Conservation (phyloP, 805 yeast genomes). For the Wickerhamiella shivajii region DNA sequence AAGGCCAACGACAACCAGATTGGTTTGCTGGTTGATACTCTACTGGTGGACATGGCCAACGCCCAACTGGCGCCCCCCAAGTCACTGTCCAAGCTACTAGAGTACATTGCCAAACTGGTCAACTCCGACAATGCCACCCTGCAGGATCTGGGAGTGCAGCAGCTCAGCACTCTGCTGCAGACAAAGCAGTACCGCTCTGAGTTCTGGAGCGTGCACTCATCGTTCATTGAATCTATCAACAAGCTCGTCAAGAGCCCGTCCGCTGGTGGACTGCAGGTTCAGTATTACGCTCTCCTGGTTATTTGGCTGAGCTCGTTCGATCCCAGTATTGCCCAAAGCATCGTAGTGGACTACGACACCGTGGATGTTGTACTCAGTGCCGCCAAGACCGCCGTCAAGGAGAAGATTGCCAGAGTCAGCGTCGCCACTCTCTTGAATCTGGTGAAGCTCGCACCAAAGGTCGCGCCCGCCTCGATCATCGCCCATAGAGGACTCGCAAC, state of each 20-base stretch:
- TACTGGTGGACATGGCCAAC: constrained; percentile 35
- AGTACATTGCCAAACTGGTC: constrained; percentile 20
- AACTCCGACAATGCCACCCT: constrained; percentile 33
- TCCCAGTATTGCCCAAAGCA: constrained; percentile 32
- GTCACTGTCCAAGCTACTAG: constrained; percentile 22
- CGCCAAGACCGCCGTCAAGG: constrained; percentile 74
- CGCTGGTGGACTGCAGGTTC: constrained; percentile 46
- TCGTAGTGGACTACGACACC: constrained; percentile 35
- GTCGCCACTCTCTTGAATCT: constrained; percentile 45
- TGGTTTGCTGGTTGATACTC: constrained; percentile 40
- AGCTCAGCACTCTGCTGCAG: constrained; percentile 45
- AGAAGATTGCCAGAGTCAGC: constrained; percentile 78
- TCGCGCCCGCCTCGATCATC: constrained; percentile 49
- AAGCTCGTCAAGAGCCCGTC: constrained; percentile 30
- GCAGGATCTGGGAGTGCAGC: constrained; percentile 50
- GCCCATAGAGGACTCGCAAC: constrained; percentile 62
- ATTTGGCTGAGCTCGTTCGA: constrained; percentile 81
- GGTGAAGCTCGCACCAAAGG: constrained; percentile 22
- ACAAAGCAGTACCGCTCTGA: constrained; percentile 37
- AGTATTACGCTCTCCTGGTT: constrained; percentile 61
- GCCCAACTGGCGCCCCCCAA: constrained; percentile 26
- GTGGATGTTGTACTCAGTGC: constrained; percentile 37
- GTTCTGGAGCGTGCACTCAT: constrained; percentile 33
- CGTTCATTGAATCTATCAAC: constrained; percentile 36
- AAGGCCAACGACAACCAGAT: constrained; percentile 39